Base-by-base conservation (phyloP, 495 filamentous ascomycete species). In the Penicillium daleae region DNA sequence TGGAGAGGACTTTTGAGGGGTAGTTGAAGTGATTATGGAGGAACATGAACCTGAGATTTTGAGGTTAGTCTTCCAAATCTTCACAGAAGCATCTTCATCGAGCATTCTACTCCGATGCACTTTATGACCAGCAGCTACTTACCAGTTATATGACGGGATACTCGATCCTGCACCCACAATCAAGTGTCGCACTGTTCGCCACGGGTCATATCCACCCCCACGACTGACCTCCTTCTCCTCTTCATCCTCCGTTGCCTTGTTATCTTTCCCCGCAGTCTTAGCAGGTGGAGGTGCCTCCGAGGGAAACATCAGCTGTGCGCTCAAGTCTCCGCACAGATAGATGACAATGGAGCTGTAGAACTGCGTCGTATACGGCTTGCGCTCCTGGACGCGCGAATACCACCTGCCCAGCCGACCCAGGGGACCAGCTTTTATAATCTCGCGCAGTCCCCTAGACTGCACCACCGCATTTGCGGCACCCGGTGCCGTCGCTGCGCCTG, bases 81-180 rank as follows among this genome's bases (percentile, higher is more conserved):
- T 27, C 54, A 13, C 22, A 24, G 17, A 35, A 3, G 4, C 4
- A 7, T 37, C 22, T 8, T 17, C 12, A 29, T 19, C 31, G 19
- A 39, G 17, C 13, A n/a, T 10, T 22, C n/a, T 48, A 19, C 19
- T 15, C 29, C 2, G 21, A 0, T 13, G 1, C 21, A 24, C 7
- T 6, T 51, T 4, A 13, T 19, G n/a, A 6, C 39, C 6, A 6
- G 26, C 12, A 22, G 31, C 10, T 27, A 48, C 61, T 64, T 72
- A 92, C 91, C 92, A 97, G 39, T 86, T 81, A 74, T 93, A 97
- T 53, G 82, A 83, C 12, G 93, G 93, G 58, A 96, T 90, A 46
- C 89, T 87, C 54, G 82, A 82, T 56, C 87, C 80, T 2, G 80
- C 82, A 8, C 93, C 92, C 65, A 97, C 92, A 13, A 85, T 69